phyloP scores from a whole-genome alignment of 2,329 filamentous ascomycete genomes.

The Neofusicoccum ribis region DNA sequence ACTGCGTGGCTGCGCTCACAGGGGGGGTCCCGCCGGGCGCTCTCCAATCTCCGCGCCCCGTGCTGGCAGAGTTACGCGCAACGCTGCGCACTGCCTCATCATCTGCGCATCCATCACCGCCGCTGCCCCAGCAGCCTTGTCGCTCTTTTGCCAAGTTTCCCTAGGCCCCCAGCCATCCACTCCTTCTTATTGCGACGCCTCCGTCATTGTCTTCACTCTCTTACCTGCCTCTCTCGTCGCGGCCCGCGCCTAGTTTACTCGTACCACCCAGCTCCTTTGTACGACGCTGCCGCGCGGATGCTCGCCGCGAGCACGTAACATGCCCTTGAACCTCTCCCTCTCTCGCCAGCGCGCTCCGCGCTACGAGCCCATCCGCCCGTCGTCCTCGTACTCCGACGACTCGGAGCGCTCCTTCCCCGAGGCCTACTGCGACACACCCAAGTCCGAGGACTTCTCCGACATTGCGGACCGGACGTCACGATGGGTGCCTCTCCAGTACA shows the following conservation, averaged over 20 bases:
- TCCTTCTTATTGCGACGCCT: slow-evolving; percentile 5
- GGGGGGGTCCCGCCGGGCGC: neutral
- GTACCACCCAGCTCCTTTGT: neutral
- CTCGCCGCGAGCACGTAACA: neutral
- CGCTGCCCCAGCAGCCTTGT: neutral
- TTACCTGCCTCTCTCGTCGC: neutral
- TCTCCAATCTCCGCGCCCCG: slow-evolving; percentile 14
- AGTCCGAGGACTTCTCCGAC: slow-evolving; percentile 7
- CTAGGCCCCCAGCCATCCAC: slow-evolving; percentile 9
- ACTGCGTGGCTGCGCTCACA: neutral
- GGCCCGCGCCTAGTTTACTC: neutral
- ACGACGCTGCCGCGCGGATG: neutral
- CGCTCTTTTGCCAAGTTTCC: slow-evolving; percentile 15
- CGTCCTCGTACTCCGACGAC: slow-evolving; percentile 9
- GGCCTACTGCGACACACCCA: slow-evolving; percentile 15
- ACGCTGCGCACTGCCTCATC: slow-evolving; percentile 18
- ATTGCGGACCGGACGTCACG: slow-evolving; percentile 2
- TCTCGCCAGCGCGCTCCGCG: slow-evolving; percentile 9
- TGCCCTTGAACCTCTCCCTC: slow-evolving; percentile 15
- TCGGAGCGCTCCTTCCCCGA: slow-evolving; percentile 15
- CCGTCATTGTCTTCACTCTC: neutral
- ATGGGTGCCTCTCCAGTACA: slow-evolving; percentile 16
- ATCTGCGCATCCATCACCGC: slow-evolving; percentile 1
- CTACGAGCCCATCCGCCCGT: slow-evolving; percentile 17
- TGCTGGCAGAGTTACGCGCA: slow-evolving; percentile 3